These are phyloP conservation scores for Vanilla planifolia DNA, from an alignment of 106 monocot species.

Conservation along the genomic window DNA sequence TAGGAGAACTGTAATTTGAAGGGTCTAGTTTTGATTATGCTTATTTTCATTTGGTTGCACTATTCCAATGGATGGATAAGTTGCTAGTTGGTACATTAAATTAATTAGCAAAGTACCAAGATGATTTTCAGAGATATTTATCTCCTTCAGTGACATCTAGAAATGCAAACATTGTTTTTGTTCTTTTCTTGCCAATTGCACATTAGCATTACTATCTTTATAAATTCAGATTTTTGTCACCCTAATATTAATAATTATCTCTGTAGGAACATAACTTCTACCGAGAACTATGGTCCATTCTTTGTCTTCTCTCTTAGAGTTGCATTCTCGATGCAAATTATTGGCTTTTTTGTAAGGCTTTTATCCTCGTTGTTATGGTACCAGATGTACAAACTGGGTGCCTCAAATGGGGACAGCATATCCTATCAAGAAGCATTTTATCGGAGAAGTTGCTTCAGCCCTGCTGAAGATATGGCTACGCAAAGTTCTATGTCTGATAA, in stretches of 20 bases:
- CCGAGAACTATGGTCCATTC: conserved; percentile 27
- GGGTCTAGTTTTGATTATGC: too few relatives aligned
- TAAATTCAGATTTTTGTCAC: background rate
- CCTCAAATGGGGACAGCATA: conserved; percentile 10
- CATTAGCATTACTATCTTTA: background rate
- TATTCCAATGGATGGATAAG: too few relatives aligned
- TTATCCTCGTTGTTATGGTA: conserved; percentile 48
- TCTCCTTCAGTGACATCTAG: background rate
- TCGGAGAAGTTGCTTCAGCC: conserved; percentile 42
- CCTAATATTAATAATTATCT: background rate
- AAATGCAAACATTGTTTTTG: background rate
- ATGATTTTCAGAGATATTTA: background rate
- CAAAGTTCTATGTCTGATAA: conserved; percentile 32
- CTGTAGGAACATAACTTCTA: conserved; percentile 35
- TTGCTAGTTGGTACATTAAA: background rate
- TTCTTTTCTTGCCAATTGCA: background rate
- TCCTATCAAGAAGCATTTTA: conserved; percentile 20
- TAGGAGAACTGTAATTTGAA: too few relatives aligned
- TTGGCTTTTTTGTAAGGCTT: conserved; percentile 49
- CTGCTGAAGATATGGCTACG: conserved; percentile 18
- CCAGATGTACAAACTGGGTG: conserved; percentile 55
- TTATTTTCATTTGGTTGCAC: too few relatives aligned
- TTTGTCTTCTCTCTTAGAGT: conserved; percentile 42
- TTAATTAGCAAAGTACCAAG: too few relatives aligned
- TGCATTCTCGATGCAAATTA: conserved; percentile 42